Conservation (phyloP, 306 rosid species). For the Myrica gale region DNA sequence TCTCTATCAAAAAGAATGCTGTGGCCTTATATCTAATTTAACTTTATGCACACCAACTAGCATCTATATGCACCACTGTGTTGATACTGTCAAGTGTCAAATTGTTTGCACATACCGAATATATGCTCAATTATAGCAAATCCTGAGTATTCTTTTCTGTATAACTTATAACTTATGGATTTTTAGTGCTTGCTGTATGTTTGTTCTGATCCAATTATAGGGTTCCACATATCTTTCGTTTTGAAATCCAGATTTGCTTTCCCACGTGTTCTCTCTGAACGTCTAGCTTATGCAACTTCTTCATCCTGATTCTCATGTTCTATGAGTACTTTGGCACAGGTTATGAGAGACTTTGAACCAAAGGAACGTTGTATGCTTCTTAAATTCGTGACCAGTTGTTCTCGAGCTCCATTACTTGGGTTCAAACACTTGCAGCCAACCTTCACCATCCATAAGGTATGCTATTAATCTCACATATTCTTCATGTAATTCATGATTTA, state of each 20-base stretch:
- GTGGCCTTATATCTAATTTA: not conserved
- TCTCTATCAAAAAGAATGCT: not conserved
- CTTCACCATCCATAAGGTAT: conserved; percentile 91
- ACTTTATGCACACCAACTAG: conserved; percentile 7
- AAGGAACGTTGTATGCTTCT: conserved; percentile 88
- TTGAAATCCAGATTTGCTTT: conserved; percentile 6
- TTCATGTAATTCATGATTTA: conserved; percentile 1
- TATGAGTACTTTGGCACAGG: conserved; percentile 46
- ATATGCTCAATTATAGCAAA: not conserved
- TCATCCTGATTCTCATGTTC: conserved; percentile 1
- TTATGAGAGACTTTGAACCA: conserved; percentile 71
- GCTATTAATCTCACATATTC: conserved; percentile 28
- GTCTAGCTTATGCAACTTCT: conserved; percentile 20
- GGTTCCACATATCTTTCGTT: not conserved
- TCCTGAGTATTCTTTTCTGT: not conserved
- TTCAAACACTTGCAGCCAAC: conserved; percentile 89
- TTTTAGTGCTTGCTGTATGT: not conserved
- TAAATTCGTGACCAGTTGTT: conserved; percentile 96
- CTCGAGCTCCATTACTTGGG: conserved; percentile 97
- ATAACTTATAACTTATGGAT: not conserved
- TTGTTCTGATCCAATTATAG: not conserved
- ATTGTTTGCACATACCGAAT: not conserved
- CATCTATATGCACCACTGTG: not conserved
- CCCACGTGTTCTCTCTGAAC: not conserved
- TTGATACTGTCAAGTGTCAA: not conserved